These are phyloP conservation scores for Nitzschia putrida DNA, from an alignment of 108 stramenopile genomes.

Conservation along the genomic window DNA sequence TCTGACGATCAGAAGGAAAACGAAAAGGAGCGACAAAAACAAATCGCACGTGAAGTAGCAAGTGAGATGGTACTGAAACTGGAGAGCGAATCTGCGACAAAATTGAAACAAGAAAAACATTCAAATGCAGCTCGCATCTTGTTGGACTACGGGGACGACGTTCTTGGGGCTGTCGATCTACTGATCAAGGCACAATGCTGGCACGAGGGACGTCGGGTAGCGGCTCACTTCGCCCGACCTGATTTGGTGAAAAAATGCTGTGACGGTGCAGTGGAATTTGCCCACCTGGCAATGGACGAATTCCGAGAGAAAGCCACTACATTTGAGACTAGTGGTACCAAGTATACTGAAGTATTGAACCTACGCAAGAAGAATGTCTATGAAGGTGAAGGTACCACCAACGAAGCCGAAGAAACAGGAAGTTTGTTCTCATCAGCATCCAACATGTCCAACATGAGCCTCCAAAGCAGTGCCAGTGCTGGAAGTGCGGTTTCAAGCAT, in stretches of 20 bases:
- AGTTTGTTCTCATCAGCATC: constrained; percentile 81
- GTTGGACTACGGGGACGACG: constrained; percentile 74
- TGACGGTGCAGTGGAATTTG: constrained; percentile 60
- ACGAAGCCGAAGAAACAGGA: constrained; percentile 50
- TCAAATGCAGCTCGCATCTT: constrained; percentile 73
- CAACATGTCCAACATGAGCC: constrained; percentile 65
- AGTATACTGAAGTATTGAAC: constrained; percentile 65
- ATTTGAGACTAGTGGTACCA: constrained; percentile 50
- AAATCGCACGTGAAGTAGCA: constrained; percentile 47
- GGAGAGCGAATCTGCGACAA: background rate
- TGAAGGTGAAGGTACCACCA: constrained; percentile 38
- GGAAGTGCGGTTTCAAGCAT: constrained; percentile 70
- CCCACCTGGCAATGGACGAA: constrained; percentile 57
- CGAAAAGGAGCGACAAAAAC: constrained; percentile 15
- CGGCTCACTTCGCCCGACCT: constrained; percentile 39
- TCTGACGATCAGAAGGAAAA: constrained; percentile 28
- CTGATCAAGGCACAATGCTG: constrained; percentile 69
- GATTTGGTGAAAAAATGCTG: constrained; percentile 64
- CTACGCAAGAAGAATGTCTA: constrained; percentile 70
- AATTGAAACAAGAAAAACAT: constrained; percentile 43
- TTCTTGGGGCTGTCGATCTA: constrained; percentile 68
- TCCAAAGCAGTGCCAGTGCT: constrained; percentile 52
- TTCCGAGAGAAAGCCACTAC: constrained; percentile 57
- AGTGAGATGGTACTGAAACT: constrained; percentile 20
- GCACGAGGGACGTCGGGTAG: constrained; percentile 67